Base-by-base conservation (phyloP, 768 basidiomycete genomes). In the Lentinus brumalis region DNA sequence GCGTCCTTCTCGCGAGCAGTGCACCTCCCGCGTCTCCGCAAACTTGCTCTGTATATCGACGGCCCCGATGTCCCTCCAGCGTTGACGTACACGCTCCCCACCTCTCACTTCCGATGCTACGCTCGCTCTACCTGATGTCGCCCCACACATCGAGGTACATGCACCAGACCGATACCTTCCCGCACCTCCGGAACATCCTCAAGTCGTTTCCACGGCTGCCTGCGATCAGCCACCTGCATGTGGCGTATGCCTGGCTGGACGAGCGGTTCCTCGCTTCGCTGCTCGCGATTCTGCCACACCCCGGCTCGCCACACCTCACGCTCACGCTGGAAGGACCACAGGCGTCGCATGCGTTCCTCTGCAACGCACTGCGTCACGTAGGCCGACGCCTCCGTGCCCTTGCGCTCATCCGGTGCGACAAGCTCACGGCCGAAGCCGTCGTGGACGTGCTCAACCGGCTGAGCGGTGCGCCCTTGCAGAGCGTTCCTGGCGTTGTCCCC, bases 41-140 rank as follows among this genome's bases (percentile, higher is more conserved):
- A 72, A 31, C 75, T 90, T 30, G 79, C 80, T 40, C 71, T 90
- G 21, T 68, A 75, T 40, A 79, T 86, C 55, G 79, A 83, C 65
- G 78, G 80, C 29, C 73, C 72, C 31, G 84, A 88, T 66, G 83
- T 89, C 46, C 86, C 87, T 41, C 80, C 80, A 51, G 88, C 89
- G 66, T 76, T 89, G 31, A 70, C 79, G 18, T 76, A 77, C 51
- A 74, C 87, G 62, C 72, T 84, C 56, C 79, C 44, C 80, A 81
- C 60, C 65, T 88, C 18, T 77, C 73, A 16, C 73, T 79, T 7
- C 86, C 85, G 26, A 71, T 72, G 35, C 78, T 88, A 35, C 74
- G 69, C 57, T 77, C 75, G 31, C 74, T 90, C 46, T 73, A 73
- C 46, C 75, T 89, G 45, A 64, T 79, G 61, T 47, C 69, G 83